These are phyloP conservation scores for Porodaedalea pini DNA, from an alignment of 1,284 basidiomycete genomes.

Conservation along the genomic window DNA sequence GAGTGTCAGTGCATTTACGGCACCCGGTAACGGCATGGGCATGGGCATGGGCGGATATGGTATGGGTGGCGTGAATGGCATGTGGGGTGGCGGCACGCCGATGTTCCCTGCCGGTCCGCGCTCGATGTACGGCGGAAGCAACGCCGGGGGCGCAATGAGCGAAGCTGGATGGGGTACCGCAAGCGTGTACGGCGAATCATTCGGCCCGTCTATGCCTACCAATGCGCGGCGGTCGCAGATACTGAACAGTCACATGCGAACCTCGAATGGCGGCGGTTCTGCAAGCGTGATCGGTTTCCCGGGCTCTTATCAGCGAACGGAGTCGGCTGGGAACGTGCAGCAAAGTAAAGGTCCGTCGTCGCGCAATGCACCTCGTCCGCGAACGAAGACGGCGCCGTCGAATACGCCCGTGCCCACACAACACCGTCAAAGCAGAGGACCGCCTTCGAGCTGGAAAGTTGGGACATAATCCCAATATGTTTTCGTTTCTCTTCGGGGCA, in stretches of 20 bases:
- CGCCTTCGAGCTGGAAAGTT: slow-evolving; percentile 55
- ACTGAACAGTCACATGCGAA: slow-evolving; percentile 32
- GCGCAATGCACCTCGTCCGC: slow-evolving; percentile 33
- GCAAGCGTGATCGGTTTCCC: slow-evolving; percentile 19
- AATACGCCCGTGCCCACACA: slow-evolving; percentile 28
- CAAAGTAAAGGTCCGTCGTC: neutral
- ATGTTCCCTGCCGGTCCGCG: slow-evolving; percentile 48
- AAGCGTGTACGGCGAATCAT: slow-evolving; percentile 65
- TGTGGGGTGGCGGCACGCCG: slow-evolving; percentile 38
- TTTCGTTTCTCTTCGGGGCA: neutral
- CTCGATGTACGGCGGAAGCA: slow-evolving; percentile 53
- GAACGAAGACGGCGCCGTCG: slow-evolving; percentile 57
- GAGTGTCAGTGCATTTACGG: slow-evolving; percentile 42
- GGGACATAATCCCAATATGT: slow-evolving; percentile 6
- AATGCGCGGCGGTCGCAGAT: slow-evolving; percentile 27
- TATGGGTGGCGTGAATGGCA: slow-evolving; percentile 28
- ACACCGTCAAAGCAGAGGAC: slow-evolving; percentile 25
- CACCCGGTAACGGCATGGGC: slow-evolving; percentile 37
- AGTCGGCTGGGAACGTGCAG: slow-evolving; percentile 14
- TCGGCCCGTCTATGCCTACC: slow-evolving; percentile 41
- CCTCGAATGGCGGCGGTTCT: slow-evolving; percentile 30
- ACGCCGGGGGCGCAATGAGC: slow-evolving; percentile 44
- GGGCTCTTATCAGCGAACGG: slow-evolving; percentile 13
- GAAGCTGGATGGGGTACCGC: slow-evolving; percentile 60
- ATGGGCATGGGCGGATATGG: slow-evolving; percentile 35